Percentiles rank a stretch among this genome's conserved stretches.
These are phyloP conservation scores for Maudiozyma barnettii DNA, from an alignment of 805 yeast species.

Conservation along the genomic window DNA sequence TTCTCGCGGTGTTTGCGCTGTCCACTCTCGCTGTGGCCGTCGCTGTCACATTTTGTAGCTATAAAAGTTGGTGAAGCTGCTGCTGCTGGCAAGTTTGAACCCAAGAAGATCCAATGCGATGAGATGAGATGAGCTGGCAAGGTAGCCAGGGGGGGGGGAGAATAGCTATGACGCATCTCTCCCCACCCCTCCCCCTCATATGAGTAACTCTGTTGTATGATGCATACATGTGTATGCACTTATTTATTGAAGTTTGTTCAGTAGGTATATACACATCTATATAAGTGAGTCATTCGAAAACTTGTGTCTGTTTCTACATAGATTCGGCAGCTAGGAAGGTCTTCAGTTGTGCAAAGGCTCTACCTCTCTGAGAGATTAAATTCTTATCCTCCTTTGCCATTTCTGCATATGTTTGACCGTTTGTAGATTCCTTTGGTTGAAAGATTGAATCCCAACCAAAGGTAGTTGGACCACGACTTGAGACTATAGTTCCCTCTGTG, in stretches of 20 bases:
- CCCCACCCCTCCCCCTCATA: no score
- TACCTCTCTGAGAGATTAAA: slow-evolving; percentile 75
- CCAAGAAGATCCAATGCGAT: no score
- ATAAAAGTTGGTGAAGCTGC: no score
- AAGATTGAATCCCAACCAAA: slow-evolving; percentile 96
- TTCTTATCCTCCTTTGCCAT: slow-evolving; percentile 72
- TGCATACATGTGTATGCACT: no score
- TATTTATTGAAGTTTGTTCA: background rate
- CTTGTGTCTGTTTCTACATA: background rate
- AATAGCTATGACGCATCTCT: no score
- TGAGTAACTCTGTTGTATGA: no score
- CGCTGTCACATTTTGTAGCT: no score
- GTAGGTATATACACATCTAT: no score
- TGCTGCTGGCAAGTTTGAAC: no score
- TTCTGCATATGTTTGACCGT: slow-evolving; percentile 82
- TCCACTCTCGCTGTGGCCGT: background rate
- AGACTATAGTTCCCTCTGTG: slow-evolving; percentile 72
- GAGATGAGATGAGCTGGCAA: no score
- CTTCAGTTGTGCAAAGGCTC: slow-evolving; percentile 67
- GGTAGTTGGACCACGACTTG: slow-evolving; percentile 62
- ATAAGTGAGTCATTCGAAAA: no score
- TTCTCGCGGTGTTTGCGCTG: background rate
- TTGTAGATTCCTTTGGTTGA: slow-evolving; percentile 43
- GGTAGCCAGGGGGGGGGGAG: no score
- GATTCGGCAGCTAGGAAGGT: slow-evolving; percentile 34